Base-by-base conservation (phyloP, 2,329 filamentous ascomycete genomes). In the Gaeumannomyces sp. region DNA sequence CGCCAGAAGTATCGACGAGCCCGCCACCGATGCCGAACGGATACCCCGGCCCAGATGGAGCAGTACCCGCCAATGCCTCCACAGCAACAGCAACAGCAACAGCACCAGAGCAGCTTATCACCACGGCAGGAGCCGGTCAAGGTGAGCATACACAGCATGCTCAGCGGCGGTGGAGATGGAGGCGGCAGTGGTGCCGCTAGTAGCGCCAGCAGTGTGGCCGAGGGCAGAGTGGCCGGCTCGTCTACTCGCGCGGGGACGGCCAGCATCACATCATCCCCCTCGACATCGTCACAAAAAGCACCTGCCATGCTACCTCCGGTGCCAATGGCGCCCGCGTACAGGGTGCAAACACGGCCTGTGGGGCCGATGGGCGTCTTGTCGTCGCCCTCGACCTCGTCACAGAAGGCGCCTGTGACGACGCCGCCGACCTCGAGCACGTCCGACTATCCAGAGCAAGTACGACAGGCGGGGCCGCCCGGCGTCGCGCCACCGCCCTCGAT, bases 271-370 rank as follows among this genome's bases (percentile, higher is more conserved):
- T 61, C 59, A 19, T 38, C 59, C 8, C 33, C n/a, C 33, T 61
- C 59, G 2, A 28, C 38, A 14, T 27, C 38, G 1, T 28, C 59
- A 14, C 33, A 33, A 1, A 38, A 33, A 33, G 38, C 27, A 27
- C 59, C 62, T 22, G 28, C 62, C 59, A n/a, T 25, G 38, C 38
- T 64, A 2, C 33, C 50, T 16, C 50, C 50, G 28, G 45, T 28
- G 6, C 53, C 33, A 28, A 29, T 45, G 38, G 28, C 65, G 11
- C 68, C 70, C 1, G 74, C 75, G 33, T 81, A 80, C 70, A 74
- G 71, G 53, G 81, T 91, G 65, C 78, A 75, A 60, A 85, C 94
- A 67, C 87, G 91, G 62, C 91, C 38, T 19, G 59, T 35, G 22
- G 31, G 29, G 59, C 31, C 25, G 59, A 35, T 25, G 22, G 38